Conservation (phyloP, 2,329 filamentous ascomycete genomes). For the Chalaropsis thielavioides region DNA sequence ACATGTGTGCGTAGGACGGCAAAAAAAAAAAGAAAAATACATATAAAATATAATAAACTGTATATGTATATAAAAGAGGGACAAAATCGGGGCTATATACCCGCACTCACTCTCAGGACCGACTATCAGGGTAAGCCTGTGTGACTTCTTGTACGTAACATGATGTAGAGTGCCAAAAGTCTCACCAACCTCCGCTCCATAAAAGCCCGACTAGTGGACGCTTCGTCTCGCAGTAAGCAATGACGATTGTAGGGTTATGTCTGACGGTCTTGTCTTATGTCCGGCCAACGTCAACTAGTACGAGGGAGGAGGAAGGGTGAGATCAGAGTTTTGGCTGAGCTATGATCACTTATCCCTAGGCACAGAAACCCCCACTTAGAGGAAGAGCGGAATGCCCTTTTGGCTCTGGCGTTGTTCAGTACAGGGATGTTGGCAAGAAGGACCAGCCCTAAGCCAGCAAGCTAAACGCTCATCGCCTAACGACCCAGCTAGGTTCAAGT, state of each 20-base stretch:
- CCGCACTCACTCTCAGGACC: neutral
- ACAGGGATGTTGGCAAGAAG: neutral
- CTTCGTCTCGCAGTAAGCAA: neutral
- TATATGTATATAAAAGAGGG: no score
- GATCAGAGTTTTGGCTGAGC: neutral
- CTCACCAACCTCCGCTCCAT: neutral
- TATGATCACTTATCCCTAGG: neutral
- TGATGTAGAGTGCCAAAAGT: neutral
- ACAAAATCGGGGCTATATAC: neutral
- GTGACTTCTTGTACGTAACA: neutral
- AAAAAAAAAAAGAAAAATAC: neutral
- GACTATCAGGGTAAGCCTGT: conserved; percentile 2
- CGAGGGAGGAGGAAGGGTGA: no score
- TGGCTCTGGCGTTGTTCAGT: neutral
- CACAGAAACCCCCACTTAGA: conserved; percentile 4
- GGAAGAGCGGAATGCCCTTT: conserved; percentile 4
- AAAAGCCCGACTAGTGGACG: neutral
- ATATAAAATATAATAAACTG: no score
- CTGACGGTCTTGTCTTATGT: neutral
- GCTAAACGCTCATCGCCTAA: neutral
- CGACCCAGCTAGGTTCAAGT: neutral
- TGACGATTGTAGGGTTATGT: neutral
- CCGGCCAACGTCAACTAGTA: neutral
- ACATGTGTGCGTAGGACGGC: neutral
- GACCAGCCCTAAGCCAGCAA: neutral